Base-by-base conservation (phyloP, 1,284 basidiomycete species). In the Cutaneotrichosporon daszewskae region DNA sequence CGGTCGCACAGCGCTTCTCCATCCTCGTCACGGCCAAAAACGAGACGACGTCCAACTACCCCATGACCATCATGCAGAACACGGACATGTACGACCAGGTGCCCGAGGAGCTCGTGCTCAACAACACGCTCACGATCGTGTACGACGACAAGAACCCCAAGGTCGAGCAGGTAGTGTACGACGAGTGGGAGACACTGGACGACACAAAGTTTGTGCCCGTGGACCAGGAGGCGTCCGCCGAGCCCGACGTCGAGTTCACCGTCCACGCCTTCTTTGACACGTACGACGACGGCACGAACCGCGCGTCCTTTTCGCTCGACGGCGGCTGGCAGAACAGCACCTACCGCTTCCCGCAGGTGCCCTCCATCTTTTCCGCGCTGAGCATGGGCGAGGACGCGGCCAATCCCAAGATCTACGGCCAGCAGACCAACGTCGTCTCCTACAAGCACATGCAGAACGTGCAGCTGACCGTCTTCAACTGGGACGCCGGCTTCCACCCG, bases 1-100 rank as follows among this genome's bases (percentile, higher is more conserved):
- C 86, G 5, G 87, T 85, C 35, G 91, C 91, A 0, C 92, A 97
- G 68, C 81, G 92, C n/a, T 95, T 92, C 72, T 91, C 88, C 0
- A 74, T 97, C 38, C 80, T 96, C 36, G 87, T 96, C 37, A 84
- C 83, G 17, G 90, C 94, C 10, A 80, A 85, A 44, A 89, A 91
- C 68, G 86, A 90, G 58, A 84, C 86, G 0, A 74, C 74, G 13
- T 71, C 77, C 17, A 95, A 96, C 75, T 97, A 84, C 81, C 81
- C 79, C 32, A 80, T 98, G 51, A 88, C 91, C 62, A 84, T 86
- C 19, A 87, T 89, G 74, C 87, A 96, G 79, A 87, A 90, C 48
- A 56, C 62, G 12, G 73, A 73, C 53, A 76, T 75, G 76, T 94
- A 92, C 68, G 90, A 94, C 66, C 74, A 59, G 0, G 74, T 91